Evolutionary conservation across 192 early-diverging fungal genomes (phyloP).

Genomic region (Chytriomyces hyalinus): DNA sequence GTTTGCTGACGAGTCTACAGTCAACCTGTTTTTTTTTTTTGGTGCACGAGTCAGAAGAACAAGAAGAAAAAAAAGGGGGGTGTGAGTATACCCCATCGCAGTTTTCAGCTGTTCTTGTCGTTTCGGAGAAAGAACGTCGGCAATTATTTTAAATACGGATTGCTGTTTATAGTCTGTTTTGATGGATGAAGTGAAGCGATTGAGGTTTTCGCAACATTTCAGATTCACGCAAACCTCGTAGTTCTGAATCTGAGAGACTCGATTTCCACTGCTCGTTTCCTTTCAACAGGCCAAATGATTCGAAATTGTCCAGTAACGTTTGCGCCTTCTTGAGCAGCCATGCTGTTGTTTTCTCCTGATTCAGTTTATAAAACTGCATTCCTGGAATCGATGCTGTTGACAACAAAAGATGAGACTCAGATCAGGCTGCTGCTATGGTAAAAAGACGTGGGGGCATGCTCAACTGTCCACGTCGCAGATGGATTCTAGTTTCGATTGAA

Average conservation of each 20-base stretch:
- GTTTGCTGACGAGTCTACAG: not conserved
- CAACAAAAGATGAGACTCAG: not conserved
- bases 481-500: not conserved
- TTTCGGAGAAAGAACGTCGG: constrained; percentile 4
- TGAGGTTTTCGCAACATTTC: not conserved
- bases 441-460: not conserved
- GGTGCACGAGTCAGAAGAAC: not conserved
- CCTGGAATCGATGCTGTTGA: not conserved
- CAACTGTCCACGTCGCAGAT: constrained; percentile 7
- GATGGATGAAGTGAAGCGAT: not conserved
- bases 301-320: constrained; percentile 7
- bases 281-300: not conserved
- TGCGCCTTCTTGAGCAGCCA: constrained; percentile 12
- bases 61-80: not conserved
- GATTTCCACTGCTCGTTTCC: constrained; percentile 15
- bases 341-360: constrained; percentile 10
- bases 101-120: constrained; percentile 2
- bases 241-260: not conserved
- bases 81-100: constrained; percentile 7
- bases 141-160: not conserved
- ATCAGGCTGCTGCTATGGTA: not conserved
- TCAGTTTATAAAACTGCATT: constrained; percentile 13
- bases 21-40: not conserved
- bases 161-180: not conserved
- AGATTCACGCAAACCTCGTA: not conserved